Conservation (phyloP, 139 green algal species). For the Tetratostichococcus sp. region DNA sequence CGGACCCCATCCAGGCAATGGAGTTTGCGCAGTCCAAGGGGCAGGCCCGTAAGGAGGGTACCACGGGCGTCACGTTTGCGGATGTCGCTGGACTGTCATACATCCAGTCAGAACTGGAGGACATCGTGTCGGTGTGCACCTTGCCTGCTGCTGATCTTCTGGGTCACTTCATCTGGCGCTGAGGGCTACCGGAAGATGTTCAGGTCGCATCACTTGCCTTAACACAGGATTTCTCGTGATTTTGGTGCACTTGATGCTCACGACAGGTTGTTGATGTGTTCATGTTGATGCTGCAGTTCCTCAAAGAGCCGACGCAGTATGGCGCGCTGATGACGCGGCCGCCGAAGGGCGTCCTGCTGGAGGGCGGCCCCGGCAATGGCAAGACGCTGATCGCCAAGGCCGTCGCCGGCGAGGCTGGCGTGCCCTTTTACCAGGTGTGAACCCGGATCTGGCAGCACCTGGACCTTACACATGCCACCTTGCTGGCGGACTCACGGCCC, state of each 20-base stretch:
- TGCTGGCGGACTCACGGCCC: too few relatives aligned
- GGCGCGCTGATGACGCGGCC: constrained; percentile 72
- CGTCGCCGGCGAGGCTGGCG: constrained; percentile 81
- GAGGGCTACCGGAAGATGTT: too few relatives aligned
- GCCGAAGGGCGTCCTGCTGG: constrained; percentile 94
- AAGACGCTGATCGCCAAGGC: constrained; percentile 94
- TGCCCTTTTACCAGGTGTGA: constrained; percentile 84
- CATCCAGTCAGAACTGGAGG: constrained; percentile 72
- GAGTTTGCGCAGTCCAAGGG: constrained; percentile 91
- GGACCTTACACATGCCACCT: too few relatives aligned
- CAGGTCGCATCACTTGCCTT: too few relatives aligned
- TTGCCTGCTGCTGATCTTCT: too few relatives aligned
- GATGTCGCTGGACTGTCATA: constrained; percentile 92
- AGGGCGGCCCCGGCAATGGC: constrained; percentile 84
- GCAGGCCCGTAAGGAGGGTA: constrained; percentile 77
- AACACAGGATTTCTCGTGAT: too few relatives aligned
- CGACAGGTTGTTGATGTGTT: too few relatives aligned
- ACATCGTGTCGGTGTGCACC: constrained; percentile 63
- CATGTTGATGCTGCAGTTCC: constrained; percentile 57
- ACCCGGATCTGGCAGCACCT: not conserved
- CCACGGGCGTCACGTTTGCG: constrained; percentile 75
- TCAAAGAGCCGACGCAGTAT: constrained; percentile 86
- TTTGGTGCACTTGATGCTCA: too few relatives aligned
- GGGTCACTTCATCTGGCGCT: too few relatives aligned
- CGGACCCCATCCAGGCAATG: constrained; percentile 63